A percentile compares a stretch with the other conserved stretches of the same genome.
phyloP scores from a whole-genome alignment of 208 protist genomes.

The Acanthamoeba sp. region DNA sequence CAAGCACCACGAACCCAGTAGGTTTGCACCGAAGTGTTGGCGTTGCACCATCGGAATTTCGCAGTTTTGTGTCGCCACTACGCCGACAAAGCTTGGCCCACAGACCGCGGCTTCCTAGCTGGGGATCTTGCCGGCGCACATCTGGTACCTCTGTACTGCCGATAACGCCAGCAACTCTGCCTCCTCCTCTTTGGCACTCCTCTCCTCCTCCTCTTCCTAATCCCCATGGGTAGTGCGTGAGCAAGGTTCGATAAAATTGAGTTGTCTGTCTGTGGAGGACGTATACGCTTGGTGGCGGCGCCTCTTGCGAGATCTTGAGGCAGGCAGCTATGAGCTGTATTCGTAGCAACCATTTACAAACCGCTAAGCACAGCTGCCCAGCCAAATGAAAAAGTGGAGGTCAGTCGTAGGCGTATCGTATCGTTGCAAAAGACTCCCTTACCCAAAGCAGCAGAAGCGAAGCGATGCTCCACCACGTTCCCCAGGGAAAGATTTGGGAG shows the following conservation, averaged over 20 bases:
- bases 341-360: slow-evolving; percentile 27
- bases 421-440: background rate
- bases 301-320: background rate
- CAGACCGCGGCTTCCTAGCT: background rate
- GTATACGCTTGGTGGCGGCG: background rate
- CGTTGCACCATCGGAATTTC: background rate
- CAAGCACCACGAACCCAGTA: background rate
- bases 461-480: slow-evolving; percentile 2
- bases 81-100: background rate
- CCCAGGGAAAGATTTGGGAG: slow-evolving; percentile 41
- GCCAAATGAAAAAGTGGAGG: background rate
- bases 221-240: background rate
- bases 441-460: slow-evolving; percentile 51
- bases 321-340: slow-evolving; percentile 57
- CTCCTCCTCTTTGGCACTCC: background rate
- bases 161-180: slow-evolving; percentile 19
- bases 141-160: slow-evolving; percentile 61
- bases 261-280: background rate
- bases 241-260: background rate
- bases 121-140: slow-evolving; percentile 64
- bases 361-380: slow-evolving; percentile 46
- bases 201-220: slow-evolving; percentile 10
- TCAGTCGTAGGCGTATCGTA: no score
- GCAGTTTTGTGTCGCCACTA: background rate
- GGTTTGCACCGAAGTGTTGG: background rate